Percentiles rank a stretch among this genome's conserved stretches.
Evolutionary conservation across 306 rosid genomes (phyloP).

Genomic region (Malus sieversii): DNA sequence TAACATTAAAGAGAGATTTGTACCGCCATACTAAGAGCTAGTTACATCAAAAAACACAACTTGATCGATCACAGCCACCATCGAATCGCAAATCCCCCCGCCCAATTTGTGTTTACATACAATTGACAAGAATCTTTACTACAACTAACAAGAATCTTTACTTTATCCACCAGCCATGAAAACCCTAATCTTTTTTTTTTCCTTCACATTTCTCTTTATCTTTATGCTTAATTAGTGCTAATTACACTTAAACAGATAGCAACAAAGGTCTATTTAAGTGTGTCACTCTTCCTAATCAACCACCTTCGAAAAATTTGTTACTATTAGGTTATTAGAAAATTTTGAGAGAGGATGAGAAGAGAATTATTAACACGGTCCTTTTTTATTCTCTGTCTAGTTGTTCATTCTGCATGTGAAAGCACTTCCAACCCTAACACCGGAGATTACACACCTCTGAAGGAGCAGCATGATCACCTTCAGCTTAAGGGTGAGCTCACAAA

Average conservation of each 20-base stretch:
- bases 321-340: too few species aligned
- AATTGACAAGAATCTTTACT: too few species aligned
- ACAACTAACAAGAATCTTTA: too few species aligned
- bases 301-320: neutral
- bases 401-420: constrained; percentile 17
- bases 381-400: constrained; percentile 25
- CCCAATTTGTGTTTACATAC: too few species aligned
- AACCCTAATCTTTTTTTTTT: neutral
- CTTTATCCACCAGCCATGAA: neutral
- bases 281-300: neutral
- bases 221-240: neutral
- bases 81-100: too few species aligned
- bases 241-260: neutral
- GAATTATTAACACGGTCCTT: constrained; percentile 14
- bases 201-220: neutral
- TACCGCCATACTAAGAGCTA: neutral
- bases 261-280: neutral
- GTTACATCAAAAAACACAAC: neutral
- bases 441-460: constrained; percentile 8
- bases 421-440: constrained; percentile 6
- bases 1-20: neutral
- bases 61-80: too few species aligned
- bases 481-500: constrained; percentile 21
- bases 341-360: constrained; percentile 7
- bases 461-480: constrained; percentile 11